Evolutionary conservation across 768 basidiomycete genomes (phyloP).

Genomic region (Tremella fuciformis): DNA sequence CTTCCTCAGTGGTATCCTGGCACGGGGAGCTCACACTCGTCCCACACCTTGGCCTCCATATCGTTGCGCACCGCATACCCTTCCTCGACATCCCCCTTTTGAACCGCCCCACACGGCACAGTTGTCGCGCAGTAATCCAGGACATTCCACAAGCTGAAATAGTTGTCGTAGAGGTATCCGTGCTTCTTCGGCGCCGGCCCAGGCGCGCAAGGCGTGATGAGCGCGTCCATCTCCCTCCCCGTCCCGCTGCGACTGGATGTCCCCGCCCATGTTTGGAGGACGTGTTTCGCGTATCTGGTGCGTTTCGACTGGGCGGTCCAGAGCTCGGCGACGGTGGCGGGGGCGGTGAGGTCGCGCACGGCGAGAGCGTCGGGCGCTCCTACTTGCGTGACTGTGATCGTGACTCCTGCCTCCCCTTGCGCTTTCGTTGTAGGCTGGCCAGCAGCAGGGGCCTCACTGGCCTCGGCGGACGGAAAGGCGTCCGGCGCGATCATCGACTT

Average conservation of each 20-base stretch:
- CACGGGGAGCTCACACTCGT: slow-evolving; percentile 49
- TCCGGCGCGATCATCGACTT: too few relatives aligned
- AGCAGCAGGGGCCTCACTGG: too few relatives aligned
- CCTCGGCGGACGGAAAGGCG: too few relatives aligned
- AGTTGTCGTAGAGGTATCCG: slow-evolving; percentile 62
- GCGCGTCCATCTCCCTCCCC: slow-evolving; percentile 14
- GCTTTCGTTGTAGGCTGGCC: too few relatives aligned
- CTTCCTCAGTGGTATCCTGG: not conserved
- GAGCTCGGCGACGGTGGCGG: slow-evolving; percentile 17
- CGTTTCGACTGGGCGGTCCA: slow-evolving; percentile 18
- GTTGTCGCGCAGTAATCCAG: not conserved
- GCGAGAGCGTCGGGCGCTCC: slow-evolving; percentile 13
- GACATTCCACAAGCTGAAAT: slow-evolving; percentile 63
- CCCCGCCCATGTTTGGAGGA: slow-evolving; percentile 3
- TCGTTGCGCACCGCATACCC: slow-evolving; percentile 53
- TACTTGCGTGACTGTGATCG: too few relatives aligned
- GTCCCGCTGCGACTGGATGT: slow-evolving; percentile 6
- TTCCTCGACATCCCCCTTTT: slow-evolving; percentile 48
- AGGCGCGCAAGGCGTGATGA: slow-evolving; percentile 50
- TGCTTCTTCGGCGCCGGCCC: slow-evolving; percentile 62
- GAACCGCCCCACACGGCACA: not conserved
- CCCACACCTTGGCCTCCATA: slow-evolving; percentile 56
- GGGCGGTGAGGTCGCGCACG: slow-evolving; percentile 12
- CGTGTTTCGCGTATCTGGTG: slow-evolving; percentile 4
- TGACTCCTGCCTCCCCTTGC: too few relatives aligned